Evolutionary conservation across 345 rosid species (phyloP), one percentile per base, ranked within the genome.

Genomic region (Boechera retrofracta): DNA sequence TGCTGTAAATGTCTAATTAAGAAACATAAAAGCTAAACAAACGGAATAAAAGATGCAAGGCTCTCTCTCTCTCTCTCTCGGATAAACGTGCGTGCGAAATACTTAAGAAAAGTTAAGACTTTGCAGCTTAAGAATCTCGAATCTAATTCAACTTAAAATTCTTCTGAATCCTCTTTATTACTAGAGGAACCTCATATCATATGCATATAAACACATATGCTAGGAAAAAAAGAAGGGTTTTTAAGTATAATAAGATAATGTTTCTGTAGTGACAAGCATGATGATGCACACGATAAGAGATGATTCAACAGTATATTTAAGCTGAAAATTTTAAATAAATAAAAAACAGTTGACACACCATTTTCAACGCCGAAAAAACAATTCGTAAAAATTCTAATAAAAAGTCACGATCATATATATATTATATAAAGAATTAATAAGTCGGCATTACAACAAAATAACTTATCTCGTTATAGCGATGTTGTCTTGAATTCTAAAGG

Each of bases 221-320:
- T 75, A 48, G 44, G 26, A 35, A 57, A 15, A 54, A 64, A 3
- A 45, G 5, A 45, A 21, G 24, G 10, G 41, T 36, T 36, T 45
- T 36, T 18, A 36, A 39, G 15, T 53, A 4, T 36, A 29, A 56
- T 57, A 35, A 64, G 36, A 71, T 35, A 38, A 59, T 72, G 69
- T 66, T 49, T 72, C 7, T 66, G 81, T 66, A 78, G 73, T 78
- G 81, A 71, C 77, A 65, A 77, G 59, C 81, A 77, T 65, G 77
- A 72, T 71, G 62, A 65, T 78, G 69, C 73, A 77, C 39, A 70
- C 55, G 77, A 72, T 68, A 52, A 48, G 57, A 54, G 77, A 72
- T 66, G 42, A 42, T 41, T 72, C 33, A 78, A 72, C 73, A 78
- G 81, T 72, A 28, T 10, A 42, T 21, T 71, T 64, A 73, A 58